Evolutionary conservation across 495 filamentous ascomycete genomes (phyloP).

Genomic region (Pseudotulostoma volvatum): DNA sequence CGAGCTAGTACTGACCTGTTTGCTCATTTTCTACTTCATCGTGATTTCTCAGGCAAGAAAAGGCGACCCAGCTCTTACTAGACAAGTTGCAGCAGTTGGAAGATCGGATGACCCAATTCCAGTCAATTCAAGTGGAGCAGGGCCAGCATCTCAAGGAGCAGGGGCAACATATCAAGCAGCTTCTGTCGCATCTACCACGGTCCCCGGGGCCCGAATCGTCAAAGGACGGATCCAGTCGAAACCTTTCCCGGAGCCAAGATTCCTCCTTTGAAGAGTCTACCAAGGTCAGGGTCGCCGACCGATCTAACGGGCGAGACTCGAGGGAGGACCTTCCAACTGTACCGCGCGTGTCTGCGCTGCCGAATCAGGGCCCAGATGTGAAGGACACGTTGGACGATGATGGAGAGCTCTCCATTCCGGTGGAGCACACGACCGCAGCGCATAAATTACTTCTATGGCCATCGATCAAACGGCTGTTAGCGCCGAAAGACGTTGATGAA

Average conservation of each 20-base stretch:
- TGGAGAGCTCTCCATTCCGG: constrained; percentile 49
- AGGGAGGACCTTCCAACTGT: background rate
- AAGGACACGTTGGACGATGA: constrained; percentile 13
- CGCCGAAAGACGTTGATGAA: constrained; percentile 28
- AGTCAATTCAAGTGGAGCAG: constrained; percentile 9
- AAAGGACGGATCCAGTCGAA: background rate
- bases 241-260: background rate
- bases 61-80: constrained; percentile 22
- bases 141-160: constrained; percentile 1
- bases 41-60: constrained; percentile 21
- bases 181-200: background rate
- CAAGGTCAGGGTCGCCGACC: background rate
- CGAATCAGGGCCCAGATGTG: background rate
- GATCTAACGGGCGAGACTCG: background rate
- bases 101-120: constrained; percentile 10
- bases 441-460: constrained; percentile 60
- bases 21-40: background rate
- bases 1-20: no score
- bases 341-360: background rate
- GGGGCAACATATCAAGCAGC: constrained; percentile 2
- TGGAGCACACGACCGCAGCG: constrained; percentile 68
- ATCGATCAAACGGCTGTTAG: constrained; percentile 41
- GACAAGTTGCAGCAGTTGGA: constrained; percentile 18
- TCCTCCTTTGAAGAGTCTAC: background rate
- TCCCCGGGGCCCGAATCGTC: background rate